Percentiles rank a stretch among this genome's conserved stretches.
Conservation (phyloP, 1,284 basidiomycete genomes). For the Cerioporus squamosus region DNA sequence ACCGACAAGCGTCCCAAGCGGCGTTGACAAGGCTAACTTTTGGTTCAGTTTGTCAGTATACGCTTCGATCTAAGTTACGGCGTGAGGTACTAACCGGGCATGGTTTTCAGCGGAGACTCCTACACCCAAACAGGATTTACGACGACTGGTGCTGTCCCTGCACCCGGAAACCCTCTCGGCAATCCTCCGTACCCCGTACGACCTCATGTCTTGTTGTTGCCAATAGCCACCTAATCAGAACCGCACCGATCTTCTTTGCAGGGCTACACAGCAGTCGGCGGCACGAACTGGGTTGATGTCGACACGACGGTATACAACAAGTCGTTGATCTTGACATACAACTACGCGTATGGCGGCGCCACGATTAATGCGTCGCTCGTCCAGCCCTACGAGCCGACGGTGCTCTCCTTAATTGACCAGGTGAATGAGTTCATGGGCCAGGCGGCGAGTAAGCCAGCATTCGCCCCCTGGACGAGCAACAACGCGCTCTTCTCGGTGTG, state of each 20-base stretch:
- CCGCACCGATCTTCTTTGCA: constrained; percentile 4
- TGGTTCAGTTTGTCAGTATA: constrained; percentile 55
- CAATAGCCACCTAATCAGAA: background rate
- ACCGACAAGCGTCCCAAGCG: constrained; percentile 26
- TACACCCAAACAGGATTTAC: constrained; percentile 61
- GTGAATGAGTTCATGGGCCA: constrained; percentile 53
- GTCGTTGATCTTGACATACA: constrained; percentile 57
- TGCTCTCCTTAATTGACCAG: constrained; percentile 58
- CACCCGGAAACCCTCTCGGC: constrained; percentile 54
- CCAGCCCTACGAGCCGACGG: constrained; percentile 50
- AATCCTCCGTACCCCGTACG: constrained; percentile 57
- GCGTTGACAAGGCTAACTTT: constrained; percentile 38
- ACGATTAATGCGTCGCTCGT: constrained; percentile 60
- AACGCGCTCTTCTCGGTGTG: constrained; percentile 61
- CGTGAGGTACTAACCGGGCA: background rate
- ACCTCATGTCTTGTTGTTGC: background rate
- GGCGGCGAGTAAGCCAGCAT: constrained; percentile 47
- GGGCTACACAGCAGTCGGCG: constrained; percentile 59
- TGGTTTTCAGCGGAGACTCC: constrained; percentile 52
- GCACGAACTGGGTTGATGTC: constrained; percentile 62
- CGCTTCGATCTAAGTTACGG: background rate
- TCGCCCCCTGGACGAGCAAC: constrained; percentile 53
- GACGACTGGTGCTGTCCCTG: constrained; percentile 44
- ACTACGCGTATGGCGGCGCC: constrained; percentile 64
- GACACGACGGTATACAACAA: constrained; percentile 54